Evolutionary conservation across 106 monocot genomes (phyloP).

Genomic region (Dendrobium officinale): DNA sequence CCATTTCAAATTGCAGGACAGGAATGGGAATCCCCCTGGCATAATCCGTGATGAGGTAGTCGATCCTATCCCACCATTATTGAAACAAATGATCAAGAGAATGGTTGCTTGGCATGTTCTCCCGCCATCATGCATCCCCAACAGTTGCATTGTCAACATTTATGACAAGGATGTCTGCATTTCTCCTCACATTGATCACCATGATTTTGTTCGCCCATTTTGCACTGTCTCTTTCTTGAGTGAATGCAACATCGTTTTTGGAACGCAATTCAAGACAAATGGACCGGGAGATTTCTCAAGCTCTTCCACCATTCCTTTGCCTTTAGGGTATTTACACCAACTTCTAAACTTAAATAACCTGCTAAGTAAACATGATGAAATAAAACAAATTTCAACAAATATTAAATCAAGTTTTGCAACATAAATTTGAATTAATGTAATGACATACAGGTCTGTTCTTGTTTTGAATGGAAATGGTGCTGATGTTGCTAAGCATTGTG

Average conservation of each 20-base stretch:
- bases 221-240: slow-evolving; percentile 46
- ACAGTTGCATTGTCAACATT: slow-evolving; percentile 64
- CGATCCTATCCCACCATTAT: slow-evolving; percentile 32
- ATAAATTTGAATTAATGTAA: not conserved
- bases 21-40: slow-evolving; percentile 40
- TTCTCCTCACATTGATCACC: slow-evolving; percentile 56
- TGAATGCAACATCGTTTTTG: slow-evolving; percentile 43
- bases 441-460: slow-evolving; percentile 49
- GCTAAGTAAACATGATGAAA: too few relatives aligned
- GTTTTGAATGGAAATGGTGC: slow-evolving; percentile 77
- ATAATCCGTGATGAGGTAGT: slow-evolving; percentile 41
- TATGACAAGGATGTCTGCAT: slow-evolving; percentile 61
- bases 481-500: slow-evolving; percentile 76
- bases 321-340: slow-evolving; percentile 26
- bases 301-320: slow-evolving; percentile 30
- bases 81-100: slow-evolving; percentile 44
- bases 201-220: slow-evolving; percentile 53
- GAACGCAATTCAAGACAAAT: slow-evolving; percentile 26
- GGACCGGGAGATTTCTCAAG: slow-evolving; percentile 36
- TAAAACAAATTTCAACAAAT: not conserved
- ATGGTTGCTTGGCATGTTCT: slow-evolving; percentile 46
- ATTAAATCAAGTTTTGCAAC: not conserved
- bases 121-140: slow-evolving; percentile 32
- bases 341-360: too few relatives aligned
- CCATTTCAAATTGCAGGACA: slow-evolving; percentile 26